Base-by-base conservation (phyloP, 2,329 filamentous ascomycete genomes). In the Colletotrichum euphorbiae region DNA sequence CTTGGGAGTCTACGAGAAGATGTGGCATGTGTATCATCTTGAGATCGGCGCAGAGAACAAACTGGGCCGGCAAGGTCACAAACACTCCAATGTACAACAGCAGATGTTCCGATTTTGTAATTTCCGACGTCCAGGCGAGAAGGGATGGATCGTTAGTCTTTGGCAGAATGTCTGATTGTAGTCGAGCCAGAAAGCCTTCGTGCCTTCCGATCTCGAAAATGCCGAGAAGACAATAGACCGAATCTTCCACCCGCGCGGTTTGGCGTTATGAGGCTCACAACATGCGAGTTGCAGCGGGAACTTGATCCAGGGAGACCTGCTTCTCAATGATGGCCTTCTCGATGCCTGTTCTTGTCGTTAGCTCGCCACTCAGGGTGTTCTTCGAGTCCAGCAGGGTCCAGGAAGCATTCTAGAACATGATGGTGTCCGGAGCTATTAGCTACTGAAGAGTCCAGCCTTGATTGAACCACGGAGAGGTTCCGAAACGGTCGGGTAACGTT, bases 181-280 rank as follows among this genome's bases (percentile, higher is more conserved):
- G 13, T 54, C 74, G 67, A 9, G 67, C 61, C 24, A 24, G 28
- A 75, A 75, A 1, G 72, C 72, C n/a, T 67, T 70, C 2, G 13
- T 11, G 19, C 74, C 73, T 62, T 77, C 75, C 11, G 36, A 76
- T 68, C 17, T 70, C 60, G 24, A 77, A 75, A 4, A 77, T 50
- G 3, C 75, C 75, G 4, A 75, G 58, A 4, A 77, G 60, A 21
- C 73, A 73, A 45, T 75, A 77, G 0, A 74, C 74, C 9, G 67
- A 54, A 59, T 77, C 74, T 48, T 75, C 70, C 38, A 46, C 1
- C 2, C 71, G 59, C 3, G 69, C 74, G 2, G 71, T 75, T 50
- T 69, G 24, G 8, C 74, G 66, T 4, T 52, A 62, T 0, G 74
- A 68, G 40, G 72, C 73, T 75, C 74, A 77, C 6, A 71, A 74